These are phyloP conservation scores for Fusarium pseudograminearum DNA, from an alignment of 2,329 filamentous ascomycete genomes.

Conservation along the genomic window DNA sequence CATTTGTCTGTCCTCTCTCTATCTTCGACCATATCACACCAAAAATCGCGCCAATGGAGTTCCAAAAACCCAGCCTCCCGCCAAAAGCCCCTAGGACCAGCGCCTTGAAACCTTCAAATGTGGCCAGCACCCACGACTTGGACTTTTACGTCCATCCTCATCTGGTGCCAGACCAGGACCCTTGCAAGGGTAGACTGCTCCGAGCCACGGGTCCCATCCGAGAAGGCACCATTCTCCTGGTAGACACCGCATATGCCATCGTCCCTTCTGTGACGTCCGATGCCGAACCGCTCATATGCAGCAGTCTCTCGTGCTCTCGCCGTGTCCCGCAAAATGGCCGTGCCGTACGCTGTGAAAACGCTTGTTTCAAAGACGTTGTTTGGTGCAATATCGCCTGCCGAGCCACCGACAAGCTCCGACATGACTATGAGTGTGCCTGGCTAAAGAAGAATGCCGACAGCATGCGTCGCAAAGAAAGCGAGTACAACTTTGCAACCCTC, in stretches of 20 bases:
- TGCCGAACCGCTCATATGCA: slow-evolving; percentile 43
- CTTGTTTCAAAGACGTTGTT: slow-evolving; percentile 43
- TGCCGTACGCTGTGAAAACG: slow-evolving; percentile 32
- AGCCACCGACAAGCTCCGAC: slow-evolving; percentile 36
- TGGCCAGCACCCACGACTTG: slow-evolving; percentile 26
- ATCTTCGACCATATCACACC: not conserved
- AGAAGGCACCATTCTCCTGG: slow-evolving; percentile 46
- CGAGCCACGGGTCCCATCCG: slow-evolving; percentile 40
- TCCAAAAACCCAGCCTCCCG: slow-evolving; percentile 27
- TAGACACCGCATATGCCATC: slow-evolving; percentile 48
- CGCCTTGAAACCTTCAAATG: slow-evolving; percentile 21
- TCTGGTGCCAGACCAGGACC: slow-evolving; percentile 42
- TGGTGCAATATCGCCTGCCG: slow-evolving; percentile 47
- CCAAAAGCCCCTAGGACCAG: slow-evolving; percentile 24
- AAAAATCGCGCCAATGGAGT: slow-evolving; percentile 30
- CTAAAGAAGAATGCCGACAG: slow-evolving; percentile 32
- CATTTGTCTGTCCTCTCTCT: not conserved
- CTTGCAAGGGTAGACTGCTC: slow-evolving; percentile 46
- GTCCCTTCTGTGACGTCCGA: slow-evolving; percentile 42
- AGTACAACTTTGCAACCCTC: slow-evolving; percentile 48
- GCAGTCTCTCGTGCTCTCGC: slow-evolving; percentile 45
- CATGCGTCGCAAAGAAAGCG: slow-evolving; percentile 35
- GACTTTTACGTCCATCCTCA: slow-evolving; percentile 44
- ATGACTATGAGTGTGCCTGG: slow-evolving; percentile 48
- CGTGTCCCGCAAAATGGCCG: slow-evolving; percentile 29